Evolutionary conservation across 345 rosid genomes (phyloP).

Genomic region (Punica granatum): DNA sequence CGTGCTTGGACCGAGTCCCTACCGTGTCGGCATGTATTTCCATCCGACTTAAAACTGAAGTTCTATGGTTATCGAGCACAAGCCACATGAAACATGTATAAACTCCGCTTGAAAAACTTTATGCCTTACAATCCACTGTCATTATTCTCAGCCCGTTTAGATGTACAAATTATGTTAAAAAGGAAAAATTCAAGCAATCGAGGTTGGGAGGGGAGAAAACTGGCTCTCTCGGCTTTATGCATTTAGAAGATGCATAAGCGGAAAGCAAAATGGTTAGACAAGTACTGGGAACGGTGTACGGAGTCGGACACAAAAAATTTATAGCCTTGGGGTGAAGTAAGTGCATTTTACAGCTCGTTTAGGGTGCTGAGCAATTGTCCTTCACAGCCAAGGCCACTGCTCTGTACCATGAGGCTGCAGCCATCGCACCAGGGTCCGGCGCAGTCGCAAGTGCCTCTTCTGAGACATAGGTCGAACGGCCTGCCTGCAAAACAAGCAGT

Average conservation of each 20-base stretch:
- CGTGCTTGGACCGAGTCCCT: no score
- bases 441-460: slow-evolving; percentile 48
- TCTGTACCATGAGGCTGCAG: slow-evolving; percentile 81
- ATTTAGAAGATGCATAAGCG: slow-evolving; percentile 33
- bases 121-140: neutral
- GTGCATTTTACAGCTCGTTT: neutral
- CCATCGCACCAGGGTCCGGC: slow-evolving; percentile 97
- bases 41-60: no score
- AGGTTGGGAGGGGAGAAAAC: slow-evolving; percentile 7
- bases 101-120: neutral
- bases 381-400: slow-evolving; percentile 86
- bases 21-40: no score
- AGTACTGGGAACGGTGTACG: neutral
- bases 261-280: slow-evolving; percentile 31
- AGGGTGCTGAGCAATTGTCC: slow-evolving; percentile 14
- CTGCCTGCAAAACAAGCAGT: slow-evolving; percentile 45
- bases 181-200: neutral
- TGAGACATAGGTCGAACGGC: slow-evolving; percentile 71
- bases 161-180: neutral
- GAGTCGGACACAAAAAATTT: slow-evolving; percentile 12
- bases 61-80: neutral
- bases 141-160: neutral
- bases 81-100: neutral
- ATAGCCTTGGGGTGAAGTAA: neutral
- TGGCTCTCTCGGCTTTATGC: slow-evolving; percentile 47